Evolutionary conservation across 73 alveolate genomes (phyloP), one percentile per base, ranked within the genome.

Genomic region (Effrenium voratum): DNA sequence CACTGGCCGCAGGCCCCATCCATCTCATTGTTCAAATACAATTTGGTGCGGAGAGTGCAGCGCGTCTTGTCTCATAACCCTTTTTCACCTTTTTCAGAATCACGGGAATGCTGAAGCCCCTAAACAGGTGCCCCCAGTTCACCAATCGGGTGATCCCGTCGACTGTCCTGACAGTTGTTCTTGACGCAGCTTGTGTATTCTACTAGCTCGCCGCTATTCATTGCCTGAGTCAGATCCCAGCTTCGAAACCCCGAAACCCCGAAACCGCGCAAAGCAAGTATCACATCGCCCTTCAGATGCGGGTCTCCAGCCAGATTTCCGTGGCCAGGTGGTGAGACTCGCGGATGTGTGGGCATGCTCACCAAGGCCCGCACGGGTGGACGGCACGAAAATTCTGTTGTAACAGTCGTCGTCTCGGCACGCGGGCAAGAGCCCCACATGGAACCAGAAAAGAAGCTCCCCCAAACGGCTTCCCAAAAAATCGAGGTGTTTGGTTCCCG

Each of bases 331-430:
- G n/a, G 8, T 66, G 43, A 10, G 12, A 30, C 19, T 30, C 2
- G 43, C 8, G 36, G n/a, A 12, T 66, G 43, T 15, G 82, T 72
- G n/a, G 82, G 24, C 38, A 38, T 36, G 5, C 19, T 8, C 38
- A 34, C 73, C 49, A 43, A 49, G 92, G 52, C 32, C 73, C 2
- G 38, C 5, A 34, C 92, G 22, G 49, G 40, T 50, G 92, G 92
- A n/a, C 34, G 92, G 50, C 92, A 82, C 15, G 73, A 82, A 82
- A 82, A 82, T 82, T 50, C 63, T 0, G 92, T 82, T 72, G 92
- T 82, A 72, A 82, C 75, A 49, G 92, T 82, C 76, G 92, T 82
- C 36, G 92, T 82, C 92, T 82, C n/a, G n/a, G n/a, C n/a, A n/a
- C n/a, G n/a, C n/a, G n/a, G n/a, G n/a, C n/a, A n/a, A n/a, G n/a